Percentiles rank a stretch among this genome's conserved stretches.
Evolutionary conservation across 768 basidiomycete species (phyloP).

Genomic region (Boletus pseudopeckii): DNA sequence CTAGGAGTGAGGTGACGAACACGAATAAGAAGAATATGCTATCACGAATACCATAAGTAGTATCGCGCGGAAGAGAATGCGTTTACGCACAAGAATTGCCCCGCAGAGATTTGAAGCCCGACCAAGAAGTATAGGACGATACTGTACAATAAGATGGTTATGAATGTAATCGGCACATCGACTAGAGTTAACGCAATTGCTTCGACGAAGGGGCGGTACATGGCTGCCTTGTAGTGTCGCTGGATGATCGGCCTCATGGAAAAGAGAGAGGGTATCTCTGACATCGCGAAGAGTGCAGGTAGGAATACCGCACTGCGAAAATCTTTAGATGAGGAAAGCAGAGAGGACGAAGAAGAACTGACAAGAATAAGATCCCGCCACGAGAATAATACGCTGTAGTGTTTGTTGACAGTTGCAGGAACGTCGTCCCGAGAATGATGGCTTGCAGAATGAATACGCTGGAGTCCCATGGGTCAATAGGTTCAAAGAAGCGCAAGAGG

Average conservation of each 20-base stretch:
- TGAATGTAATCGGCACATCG: conserved; percentile 43
- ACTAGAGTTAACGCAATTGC: conserved; percentile 45
- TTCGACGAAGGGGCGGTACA: conserved; percentile 51
- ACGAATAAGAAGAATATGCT: conserved; percentile 61
- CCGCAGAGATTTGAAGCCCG: conserved; percentile 48
- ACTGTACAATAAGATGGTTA: conserved; percentile 33
- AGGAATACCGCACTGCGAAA: conserved; percentile 51
- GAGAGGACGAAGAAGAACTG: conserved; percentile 15
- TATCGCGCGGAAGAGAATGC: conserved; percentile 2
- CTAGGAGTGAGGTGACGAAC: conserved; percentile 55
- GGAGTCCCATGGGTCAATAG: not conserved
- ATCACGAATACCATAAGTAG: not conserved
- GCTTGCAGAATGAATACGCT: conserved; percentile 41
- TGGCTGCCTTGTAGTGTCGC: conserved; percentile 42
- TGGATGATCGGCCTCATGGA: conserved; percentile 43
- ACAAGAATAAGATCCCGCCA: conserved; percentile 85
- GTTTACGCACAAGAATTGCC: conserved; percentile 62
- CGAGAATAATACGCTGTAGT: conserved; percentile 47
- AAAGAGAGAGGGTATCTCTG: conserved; percentile 53
- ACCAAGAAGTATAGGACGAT: conserved; percentile 60
- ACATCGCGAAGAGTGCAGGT: conserved; percentile 54
- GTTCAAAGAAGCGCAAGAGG: not conserved
- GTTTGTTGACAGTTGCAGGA: conserved; percentile 39
- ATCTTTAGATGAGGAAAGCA: not conserved
- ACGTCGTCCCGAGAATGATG: conserved; percentile 40